These are phyloP conservation scores for Monosporascus ibericus DNA, from an alignment of 2,329 filamentous ascomycete species.

Conservation along the genomic window DNA sequence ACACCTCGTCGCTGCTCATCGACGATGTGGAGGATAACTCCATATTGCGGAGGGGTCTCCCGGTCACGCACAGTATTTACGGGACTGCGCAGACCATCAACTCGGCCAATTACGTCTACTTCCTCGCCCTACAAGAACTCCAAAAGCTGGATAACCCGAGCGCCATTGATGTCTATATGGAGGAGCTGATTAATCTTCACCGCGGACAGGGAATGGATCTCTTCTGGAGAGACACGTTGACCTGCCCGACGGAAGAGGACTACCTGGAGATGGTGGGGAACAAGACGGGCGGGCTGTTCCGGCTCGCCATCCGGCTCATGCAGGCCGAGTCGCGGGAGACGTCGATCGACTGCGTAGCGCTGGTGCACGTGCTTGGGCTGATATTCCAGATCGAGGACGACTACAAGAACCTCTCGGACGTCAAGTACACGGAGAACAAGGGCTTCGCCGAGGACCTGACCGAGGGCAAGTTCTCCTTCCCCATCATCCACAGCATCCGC, in stretches of 20 bases:
- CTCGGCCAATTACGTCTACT: conserved; percentile 85
- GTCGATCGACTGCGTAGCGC: conserved; percentile 65
- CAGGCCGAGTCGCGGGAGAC: conserved; percentile 58
- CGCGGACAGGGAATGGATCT: conserved; percentile 87
- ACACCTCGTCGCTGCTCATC: conserved; percentile 76
- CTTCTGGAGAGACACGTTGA: conserved; percentile 81
- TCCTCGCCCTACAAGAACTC: conserved; percentile 70
- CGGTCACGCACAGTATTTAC: conserved; percentile 79
- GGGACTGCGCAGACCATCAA: conserved; percentile 87
- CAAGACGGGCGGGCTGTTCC: conserved; percentile 84
- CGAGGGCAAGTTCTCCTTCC: conserved; percentile 95
- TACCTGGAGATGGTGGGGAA: conserved; percentile 93
- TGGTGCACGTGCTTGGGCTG: conserved; percentile 79
- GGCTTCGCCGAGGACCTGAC: conserved; percentile 93
- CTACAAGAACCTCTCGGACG: conserved; percentile 77
- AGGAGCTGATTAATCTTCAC: conserved; percentile 80
- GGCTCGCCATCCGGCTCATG: conserved; percentile 82
- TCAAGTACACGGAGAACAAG: conserved; percentile 81
- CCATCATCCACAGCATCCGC: conserved; percentile 88
- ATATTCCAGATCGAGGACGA: conserved; percentile 92
- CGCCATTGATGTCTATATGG: conserved; percentile 66
- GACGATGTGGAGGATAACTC: conserved; percentile 87
- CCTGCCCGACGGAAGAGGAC: conserved; percentile 78
- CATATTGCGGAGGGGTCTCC: conserved; percentile 67
- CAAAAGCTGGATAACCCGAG: conserved; percentile 62